Evolutionary conservation across 345 rosid species (phyloP).

Genomic region (Citrus cavaleriei): DNA sequence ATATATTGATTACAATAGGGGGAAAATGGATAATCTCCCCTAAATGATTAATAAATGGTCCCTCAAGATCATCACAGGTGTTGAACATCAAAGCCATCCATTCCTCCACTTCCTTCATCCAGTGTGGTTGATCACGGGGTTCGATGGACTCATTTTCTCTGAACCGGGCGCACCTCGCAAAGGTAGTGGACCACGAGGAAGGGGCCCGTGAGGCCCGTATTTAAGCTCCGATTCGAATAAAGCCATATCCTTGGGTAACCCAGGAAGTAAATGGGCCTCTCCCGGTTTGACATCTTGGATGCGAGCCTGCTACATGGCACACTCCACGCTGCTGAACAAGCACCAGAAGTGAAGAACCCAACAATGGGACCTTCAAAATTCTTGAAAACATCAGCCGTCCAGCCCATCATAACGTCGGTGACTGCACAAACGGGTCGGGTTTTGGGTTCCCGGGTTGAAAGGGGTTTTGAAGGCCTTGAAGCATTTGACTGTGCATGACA

Average conservation of each 20-base stretch:
- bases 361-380: conserved; percentile 13
- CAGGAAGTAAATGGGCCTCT: conserved; percentile 10
- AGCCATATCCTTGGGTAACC: conserved; percentile 27
- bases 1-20: fast-evolving
- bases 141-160: too few species aligned
- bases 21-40: fast-evolving
- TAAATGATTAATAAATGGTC: too few species aligned
- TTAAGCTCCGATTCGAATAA: too few species aligned
- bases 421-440: conserved; percentile 17
- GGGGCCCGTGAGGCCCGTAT: too few species aligned
- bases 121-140: too few species aligned
- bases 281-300: conserved; percentile 24
- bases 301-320: conserved; percentile 20
- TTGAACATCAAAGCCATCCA: too few species aligned
- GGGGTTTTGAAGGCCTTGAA: neutral
- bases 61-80: too few species aligned
- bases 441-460: conserved; percentile 7
- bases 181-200: too few species aligned
- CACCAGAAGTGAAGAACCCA: conserved; percentile 31
- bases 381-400: neutral
- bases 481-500: conserved; percentile 6
- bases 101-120: too few species aligned
- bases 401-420: conserved; percentile 35
- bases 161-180: neutral
- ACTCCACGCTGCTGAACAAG: conserved; percentile 30